Base-by-base conservation (phyloP, 805 yeast species). In the Vanderwaltozyma polyspora region DNA sequence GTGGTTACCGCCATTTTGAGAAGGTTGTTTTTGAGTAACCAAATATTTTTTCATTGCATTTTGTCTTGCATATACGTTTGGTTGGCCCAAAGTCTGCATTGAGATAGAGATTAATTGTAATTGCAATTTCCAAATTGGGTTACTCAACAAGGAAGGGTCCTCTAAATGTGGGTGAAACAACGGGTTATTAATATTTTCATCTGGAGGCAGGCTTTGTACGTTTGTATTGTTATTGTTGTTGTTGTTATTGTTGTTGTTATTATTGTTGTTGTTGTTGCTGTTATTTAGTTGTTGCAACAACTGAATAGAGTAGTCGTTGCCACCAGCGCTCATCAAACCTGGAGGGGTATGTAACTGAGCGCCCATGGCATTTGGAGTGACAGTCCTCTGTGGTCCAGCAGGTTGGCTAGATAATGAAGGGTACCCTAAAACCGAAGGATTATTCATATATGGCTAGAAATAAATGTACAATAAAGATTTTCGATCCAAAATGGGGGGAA, bases 21-120 rank as follows among this genome's bases (percentile, higher is more conserved):
- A 40, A 21, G 33, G 42, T 26, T 35, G 43, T 19, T 42, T 50
- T 29, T 53, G 57, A 33, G 42, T 49, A 4, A 48, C 46, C 22
- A 56, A 28, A 28, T 52, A 55, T 38, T 55, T 52, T 35, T 58
- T 55, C 55, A 58, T 55, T 2, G 60, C 62, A 40, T 55, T 57
- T 43, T 58, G 61, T 29, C 61, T 50, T 3, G 63, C 63, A 40
- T 58, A 58, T 7, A 54, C 53, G 34, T 57, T 58, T 9, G 62
- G 57, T 37, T 51, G 60, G 5, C 62, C 62, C 29, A 56, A 28
- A 11, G 59, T 48, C 16, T 54, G 59, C 40, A 52, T 43, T 6
- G 62, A 56, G 2, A 51, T 43, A 9, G 53, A 43, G 2, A 59
- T 57, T 28, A 58, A 39, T 35, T 54, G 58, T 35, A 57, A 38